Evolutionary conservation across 1,284 basidiomycete species (phyloP).

Genomic region (Moesziomyces sp.): DNA sequence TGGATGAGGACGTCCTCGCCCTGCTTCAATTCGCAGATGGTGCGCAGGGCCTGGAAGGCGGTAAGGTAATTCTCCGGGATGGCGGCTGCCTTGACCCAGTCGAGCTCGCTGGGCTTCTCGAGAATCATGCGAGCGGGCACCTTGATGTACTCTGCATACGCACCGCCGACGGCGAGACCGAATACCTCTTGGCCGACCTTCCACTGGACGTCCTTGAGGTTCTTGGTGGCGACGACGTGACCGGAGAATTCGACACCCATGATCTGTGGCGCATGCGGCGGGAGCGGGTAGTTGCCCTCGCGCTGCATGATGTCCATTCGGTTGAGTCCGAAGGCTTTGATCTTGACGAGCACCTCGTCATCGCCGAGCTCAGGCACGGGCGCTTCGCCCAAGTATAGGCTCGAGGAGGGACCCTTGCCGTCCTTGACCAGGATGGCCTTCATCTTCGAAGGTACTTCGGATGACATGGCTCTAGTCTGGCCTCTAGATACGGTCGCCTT

Average conservation of each 20-base stretch:
- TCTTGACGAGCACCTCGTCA: slow-evolving; percentile 77
- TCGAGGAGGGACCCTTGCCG: slow-evolving; percentile 80
- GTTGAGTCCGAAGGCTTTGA: slow-evolving; percentile 64
- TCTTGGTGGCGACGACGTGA: slow-evolving; percentile 70
- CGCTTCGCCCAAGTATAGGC: slow-evolving; percentile 78
- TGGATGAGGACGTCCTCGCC: slow-evolving; percentile 86
- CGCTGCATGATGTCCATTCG: slow-evolving; percentile 67
- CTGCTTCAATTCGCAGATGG: slow-evolving; percentile 69
- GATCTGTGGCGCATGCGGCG: slow-evolving; percentile 80
- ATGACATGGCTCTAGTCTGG: slow-evolving; percentile 19
- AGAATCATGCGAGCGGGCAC: slow-evolving; percentile 78
- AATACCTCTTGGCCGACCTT: slow-evolving; percentile 85
- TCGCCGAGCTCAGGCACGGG: slow-evolving; percentile 73
- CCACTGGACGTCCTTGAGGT: slow-evolving; percentile 56
- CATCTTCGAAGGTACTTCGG: slow-evolving; percentile 72
- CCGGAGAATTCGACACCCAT: slow-evolving; percentile 90
- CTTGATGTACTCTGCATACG: slow-evolving; percentile 88
- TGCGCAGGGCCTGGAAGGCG: slow-evolving; percentile 61
- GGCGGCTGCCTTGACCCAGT: slow-evolving; percentile 77
- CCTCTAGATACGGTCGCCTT: background rate
- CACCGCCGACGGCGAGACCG: slow-evolving; percentile 78
- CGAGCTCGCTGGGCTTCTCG: slow-evolving; percentile 79
- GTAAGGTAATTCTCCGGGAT: slow-evolving; percentile 65
- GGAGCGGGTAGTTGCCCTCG: slow-evolving; percentile 72
- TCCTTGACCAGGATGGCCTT: slow-evolving; percentile 84